Base-by-base conservation (phyloP, 2,329 filamentous ascomycete species). In the Chaetoscypha palmicola region DNA sequence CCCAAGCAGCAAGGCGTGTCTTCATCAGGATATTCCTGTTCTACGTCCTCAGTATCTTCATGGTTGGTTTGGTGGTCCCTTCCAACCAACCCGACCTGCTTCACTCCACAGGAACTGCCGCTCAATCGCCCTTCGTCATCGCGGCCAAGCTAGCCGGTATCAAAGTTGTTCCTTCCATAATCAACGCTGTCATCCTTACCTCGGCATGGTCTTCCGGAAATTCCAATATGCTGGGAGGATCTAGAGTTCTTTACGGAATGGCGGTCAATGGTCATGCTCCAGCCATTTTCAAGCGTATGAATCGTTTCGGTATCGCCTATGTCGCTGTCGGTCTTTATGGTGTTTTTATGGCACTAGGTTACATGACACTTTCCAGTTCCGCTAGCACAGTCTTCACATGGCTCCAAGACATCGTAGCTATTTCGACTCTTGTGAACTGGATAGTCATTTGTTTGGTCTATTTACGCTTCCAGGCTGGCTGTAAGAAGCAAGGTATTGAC, bases 121-220 rank as follows among this genome's bases (percentile, higher is more conserved):
- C 71, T 1, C 68, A 74, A 57, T 67, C 63, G 5, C 82, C 81
- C 9, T 86, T 81, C 56, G 83, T 90, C 47, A 85, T 89, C 50
- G 85, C 83, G 14, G 79, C 82, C 28, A 70, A 74, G 9, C 73
- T 77, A 22, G 84, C 83, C 2, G 78, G 81, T 0, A 80, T 89
- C 45, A 70, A 68, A 3, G 80, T 73, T 5, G 73, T 89, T 3
- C 81, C 83, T 0, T 79, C 77, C 4, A 75, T 90, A 43, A 80
- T 90, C 64, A 91, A 91, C 60, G 84, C 83, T 26, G 71, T 89
- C 20, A 81, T 90, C 53, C 71, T 89, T 52, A 85, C 80, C 0
- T 83, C 81, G 0, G 83, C 81, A 0, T 81, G 77, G 65, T 86
- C 82, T 0, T 73, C 82, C 0, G 79, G 76, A 0, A 88, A 88